phyloP scores from a whole-genome alignment of 1,284 basidiomycete species.

The Trichosporon sp. region DNA sequence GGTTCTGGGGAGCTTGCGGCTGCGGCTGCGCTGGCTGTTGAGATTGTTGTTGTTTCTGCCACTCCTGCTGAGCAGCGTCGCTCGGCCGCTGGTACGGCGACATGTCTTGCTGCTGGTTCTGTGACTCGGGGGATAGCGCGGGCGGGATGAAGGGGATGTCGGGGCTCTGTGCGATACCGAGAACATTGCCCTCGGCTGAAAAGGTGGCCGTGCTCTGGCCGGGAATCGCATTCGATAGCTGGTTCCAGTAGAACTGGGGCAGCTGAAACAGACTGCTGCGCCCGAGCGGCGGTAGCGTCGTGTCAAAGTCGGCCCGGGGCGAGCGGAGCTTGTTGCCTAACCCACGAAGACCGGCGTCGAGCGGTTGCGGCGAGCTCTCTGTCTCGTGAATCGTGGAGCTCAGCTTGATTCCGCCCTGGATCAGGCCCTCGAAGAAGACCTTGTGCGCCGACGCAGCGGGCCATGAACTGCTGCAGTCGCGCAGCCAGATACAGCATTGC shows the following conservation, averaged over 20 bases:
- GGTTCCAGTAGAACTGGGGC: constrained; percentile 49
- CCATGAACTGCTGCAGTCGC: constrained; percentile 47
- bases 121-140: background rate
- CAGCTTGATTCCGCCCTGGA: constrained; percentile 45
- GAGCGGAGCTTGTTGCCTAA: constrained; percentile 13
- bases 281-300: constrained; percentile 20
- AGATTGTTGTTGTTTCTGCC: background rate
- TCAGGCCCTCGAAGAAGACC: constrained; percentile 52
- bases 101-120: background rate
- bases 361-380: constrained; percentile 19
- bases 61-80: background rate
- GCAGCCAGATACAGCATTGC: constrained; percentile 52
- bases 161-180: constrained; percentile 10
- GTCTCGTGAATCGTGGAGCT: constrained; percentile 18
- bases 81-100: constrained; percentile 7
- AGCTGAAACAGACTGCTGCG: constrained; percentile 40
- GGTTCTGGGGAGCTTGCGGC: background rate
- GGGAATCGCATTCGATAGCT: constrained; percentile 30
- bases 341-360: background rate
- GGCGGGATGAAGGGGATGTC: background rate
- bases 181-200: background rate
- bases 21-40: background rate
- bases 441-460: constrained; percentile 50
- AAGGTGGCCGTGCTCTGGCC: constrained; percentile 15
- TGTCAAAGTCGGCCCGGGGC: background rate